Evolutionary conservation across 805 yeast genomes (phyloP).

Genomic region (Yarrowia sp.): DNA sequence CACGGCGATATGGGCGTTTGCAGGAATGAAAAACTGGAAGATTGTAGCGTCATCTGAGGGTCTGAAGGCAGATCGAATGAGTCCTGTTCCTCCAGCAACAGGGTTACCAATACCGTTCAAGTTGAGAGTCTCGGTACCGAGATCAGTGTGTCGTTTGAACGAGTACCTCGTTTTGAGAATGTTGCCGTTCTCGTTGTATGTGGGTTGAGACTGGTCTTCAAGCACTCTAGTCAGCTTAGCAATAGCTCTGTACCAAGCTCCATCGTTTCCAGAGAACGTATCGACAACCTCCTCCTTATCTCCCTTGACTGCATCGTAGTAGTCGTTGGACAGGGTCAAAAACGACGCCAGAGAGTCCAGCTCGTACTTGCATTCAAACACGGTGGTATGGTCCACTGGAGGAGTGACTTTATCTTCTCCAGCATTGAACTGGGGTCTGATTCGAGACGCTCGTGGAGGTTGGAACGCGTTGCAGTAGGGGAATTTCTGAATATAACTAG

Average conservation of each 20-base stretch:
- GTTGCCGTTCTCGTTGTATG: slow-evolving; percentile 47
- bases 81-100: slow-evolving; percentile 64
- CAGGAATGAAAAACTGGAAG: slow-evolving; percentile 80
- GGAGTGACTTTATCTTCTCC: slow-evolving; percentile 65
- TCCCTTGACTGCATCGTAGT: slow-evolving; percentile 50
- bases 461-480: slow-evolving; percentile 94
- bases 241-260: slow-evolving; percentile 59
- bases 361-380: slow-evolving; percentile 89
- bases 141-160: slow-evolving; percentile 69
- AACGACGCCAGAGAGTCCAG: slow-evolving; percentile 83
- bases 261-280: slow-evolving; percentile 43
- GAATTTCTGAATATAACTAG: slow-evolving; percentile 54
- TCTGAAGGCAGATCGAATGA: slow-evolving; percentile 78
- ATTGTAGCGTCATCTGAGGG: slow-evolving; percentile 87
- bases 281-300: slow-evolving; percentile 43
- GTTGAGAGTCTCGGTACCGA: slow-evolving; percentile 79
- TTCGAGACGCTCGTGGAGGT: slow-evolving; percentile 52
- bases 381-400: slow-evolving; percentile 62
- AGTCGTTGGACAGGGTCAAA: slow-evolving; percentile 70
- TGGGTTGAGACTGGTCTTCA: slow-evolving; percentile 58
- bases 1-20: slow-evolving; percentile 70
- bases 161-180: slow-evolving; percentile 54
- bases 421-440: slow-evolving; percentile 23
- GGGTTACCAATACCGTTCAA: slow-evolving; percentile 83
- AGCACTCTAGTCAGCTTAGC: slow-evolving; percentile 52